Base-by-base conservation (phyloP, 2,329 filamentous ascomycete species). In the Myriosclerotinia duriaeana region DNA sequence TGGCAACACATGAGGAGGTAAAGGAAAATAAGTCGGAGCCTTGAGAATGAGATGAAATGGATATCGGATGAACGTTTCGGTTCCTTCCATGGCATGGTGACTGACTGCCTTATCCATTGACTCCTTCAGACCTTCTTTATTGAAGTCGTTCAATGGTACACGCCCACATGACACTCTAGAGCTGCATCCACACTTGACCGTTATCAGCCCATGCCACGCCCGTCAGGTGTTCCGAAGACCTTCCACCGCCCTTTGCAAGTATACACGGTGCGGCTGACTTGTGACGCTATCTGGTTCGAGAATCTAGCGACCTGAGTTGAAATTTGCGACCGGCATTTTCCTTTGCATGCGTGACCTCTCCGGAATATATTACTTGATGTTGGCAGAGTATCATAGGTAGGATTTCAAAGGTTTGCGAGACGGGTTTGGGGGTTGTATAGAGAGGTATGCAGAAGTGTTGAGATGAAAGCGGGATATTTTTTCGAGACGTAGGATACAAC, bases 211-310 rank as follows among this genome's bases (percentile, higher is more conserved):
- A 50, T 60, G 2, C n/a, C 44, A 60, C 44, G 15, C 26, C 44
- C 26, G 9, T 38, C 58, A 61, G 44, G 44, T 61, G 58, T 61
- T 6, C 14, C 20, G 44, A 26, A 26, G 34, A 14, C 44, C 44
- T 58, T 20, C 38, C 15, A 44, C 15, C 26, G 38, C 22, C 15
- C 22, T 38, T 11, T 48, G 20, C 30, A 36, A 50, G 30, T 50
- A 50, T 60, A 50, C 58, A 50, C 46, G 34, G 44, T 61, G 58
- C 58, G 58, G 58, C 58, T 61, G 44, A 61, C 42, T 26, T 20
- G 26, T 40, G 14, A n/a, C n/a, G 44, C 11, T 55, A 20, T 40
- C 26, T 20, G 34, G 3, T 60, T 36, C 4, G 42, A 38, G 30
- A 60, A 53, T 20, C 6, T 17, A 8, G n/a, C 26, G 48, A 52